Evolutionary conservation across 805 yeast genomes (phyloP).

Genomic region (Millerozyma acaciae): DNA sequence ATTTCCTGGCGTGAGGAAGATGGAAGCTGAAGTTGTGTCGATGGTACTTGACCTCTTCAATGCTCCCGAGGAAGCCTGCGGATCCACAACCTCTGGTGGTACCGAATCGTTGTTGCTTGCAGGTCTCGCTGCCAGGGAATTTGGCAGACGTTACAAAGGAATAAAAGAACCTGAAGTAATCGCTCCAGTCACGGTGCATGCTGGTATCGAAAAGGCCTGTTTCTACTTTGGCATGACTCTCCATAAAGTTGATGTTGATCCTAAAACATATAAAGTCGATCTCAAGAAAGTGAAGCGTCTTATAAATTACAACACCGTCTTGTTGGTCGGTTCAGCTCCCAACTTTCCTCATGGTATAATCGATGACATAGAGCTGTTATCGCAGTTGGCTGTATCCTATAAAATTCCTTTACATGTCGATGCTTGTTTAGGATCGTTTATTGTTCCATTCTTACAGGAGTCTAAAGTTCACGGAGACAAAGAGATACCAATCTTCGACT

Average conservation of each 20-base stretch:
- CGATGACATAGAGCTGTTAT: slow-evolving; percentile 77
- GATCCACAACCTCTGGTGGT: slow-evolving; percentile 91
- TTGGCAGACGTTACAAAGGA: slow-evolving; percentile 55
- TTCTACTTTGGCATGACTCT: slow-evolving; percentile 84
- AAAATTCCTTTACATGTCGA: slow-evolving; percentile 92
- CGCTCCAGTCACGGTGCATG: slow-evolving; percentile 88
- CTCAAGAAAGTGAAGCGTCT: slow-evolving; percentile 55
- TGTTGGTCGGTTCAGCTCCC: slow-evolving; percentile 92
- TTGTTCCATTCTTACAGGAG: slow-evolving; percentile 72
- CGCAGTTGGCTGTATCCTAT: slow-evolving; percentile 59
- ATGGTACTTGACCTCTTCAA: slow-evolving; percentile 82
- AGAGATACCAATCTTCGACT: slow-evolving; percentile 64
- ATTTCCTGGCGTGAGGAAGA: slow-evolving; percentile 92
- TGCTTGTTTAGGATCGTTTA: slow-evolving; percentile 91
- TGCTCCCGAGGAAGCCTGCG: slow-evolving; percentile 61
- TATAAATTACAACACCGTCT: slow-evolving; percentile 74
- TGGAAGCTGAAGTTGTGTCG: slow-evolving; percentile 92
- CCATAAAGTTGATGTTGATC: slow-evolving; percentile 74
- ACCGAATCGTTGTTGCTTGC: slow-evolving; percentile 88
- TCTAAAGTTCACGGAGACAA: slow-evolving; percentile 47
- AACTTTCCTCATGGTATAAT: slow-evolving; percentile 95
- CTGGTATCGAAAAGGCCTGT: slow-evolving; percentile 92
- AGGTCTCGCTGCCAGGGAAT: slow-evolving; percentile 83
- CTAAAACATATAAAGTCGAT: slow-evolving; percentile 64
- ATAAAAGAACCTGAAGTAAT: slow-evolving; percentile 75